These are phyloP conservation scores for Orbilia brochopaga DNA, from an alignment of 2,329 filamentous ascomycete species.

Conservation along the genomic window DNA sequence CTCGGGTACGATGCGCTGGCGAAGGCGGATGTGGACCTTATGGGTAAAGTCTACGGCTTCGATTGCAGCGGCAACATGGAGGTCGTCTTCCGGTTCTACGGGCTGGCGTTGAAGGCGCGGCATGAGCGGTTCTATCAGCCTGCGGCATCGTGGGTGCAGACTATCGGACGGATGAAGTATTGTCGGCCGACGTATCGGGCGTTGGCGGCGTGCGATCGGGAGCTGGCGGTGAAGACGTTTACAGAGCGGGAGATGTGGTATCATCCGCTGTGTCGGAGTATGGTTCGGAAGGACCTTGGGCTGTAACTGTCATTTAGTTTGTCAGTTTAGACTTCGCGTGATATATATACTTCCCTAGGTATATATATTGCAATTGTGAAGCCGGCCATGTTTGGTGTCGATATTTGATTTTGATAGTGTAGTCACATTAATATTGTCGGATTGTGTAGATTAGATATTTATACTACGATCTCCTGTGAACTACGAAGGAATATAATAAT, in stretches of 20 bases:
- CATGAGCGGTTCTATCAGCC: conserved; percentile 73
- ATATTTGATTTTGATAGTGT: too few relatives aligned
- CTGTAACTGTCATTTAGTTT: conserved; percentile 48
- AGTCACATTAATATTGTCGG: too few relatives aligned
- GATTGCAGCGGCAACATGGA: conserved; percentile 82
- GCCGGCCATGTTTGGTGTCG: too few relatives aligned
- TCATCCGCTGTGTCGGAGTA: conserved; percentile 85
- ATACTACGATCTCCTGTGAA: too few relatives aligned
- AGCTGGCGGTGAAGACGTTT: conserved; percentile 80
- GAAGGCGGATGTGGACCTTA: conserved; percentile 69
- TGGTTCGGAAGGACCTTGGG: conserved; percentile 84
- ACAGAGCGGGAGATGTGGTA: conserved; percentile 89
- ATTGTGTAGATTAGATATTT: too few relatives aligned
- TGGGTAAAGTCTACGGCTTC: conserved; percentile 78
- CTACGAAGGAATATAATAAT: too few relatives aligned
- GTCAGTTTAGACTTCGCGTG: too few relatives aligned
- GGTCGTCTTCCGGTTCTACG: conserved; percentile 78
- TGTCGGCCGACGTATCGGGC: conserved; percentile 82
- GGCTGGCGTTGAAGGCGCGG: conserved; percentile 76
- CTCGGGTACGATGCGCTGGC: conserved; percentile 71
- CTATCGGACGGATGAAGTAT: conserved; percentile 95
- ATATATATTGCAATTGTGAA: too few relatives aligned
- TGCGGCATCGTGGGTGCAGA: conserved; percentile 75
- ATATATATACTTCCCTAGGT: too few relatives aligned
- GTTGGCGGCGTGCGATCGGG: conserved; percentile 74